Percentiles rank a stretch among this genome's conserved stretches.
Conservation (phyloP, 1,284 basidiomycete species). For the Moniliophthora roreri region DNA sequence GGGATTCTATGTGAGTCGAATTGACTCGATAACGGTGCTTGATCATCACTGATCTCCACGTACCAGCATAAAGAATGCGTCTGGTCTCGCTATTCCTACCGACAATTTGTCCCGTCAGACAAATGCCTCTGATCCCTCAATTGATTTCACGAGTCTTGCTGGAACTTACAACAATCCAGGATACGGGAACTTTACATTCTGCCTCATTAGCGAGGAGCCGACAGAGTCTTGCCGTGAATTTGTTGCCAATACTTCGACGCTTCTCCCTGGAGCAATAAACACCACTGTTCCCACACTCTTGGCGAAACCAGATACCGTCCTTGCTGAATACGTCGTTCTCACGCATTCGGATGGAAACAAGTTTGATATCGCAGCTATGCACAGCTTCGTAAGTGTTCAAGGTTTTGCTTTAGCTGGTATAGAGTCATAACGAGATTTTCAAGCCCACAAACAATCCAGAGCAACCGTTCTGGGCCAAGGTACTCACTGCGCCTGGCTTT, state of each 20-base stretch:
- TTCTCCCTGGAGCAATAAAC: constrained; percentile 21
- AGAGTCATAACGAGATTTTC: neutral
- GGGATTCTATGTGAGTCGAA: constrained; percentile 14
- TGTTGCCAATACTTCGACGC: constrained; percentile 12
- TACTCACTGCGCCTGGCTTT: neutral
- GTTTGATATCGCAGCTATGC: constrained; percentile 18
- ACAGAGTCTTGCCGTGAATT: constrained; percentile 18
- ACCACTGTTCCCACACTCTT: constrained; percentile 22
- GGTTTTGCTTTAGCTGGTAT: neutral
- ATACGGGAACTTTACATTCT: constrained; percentile 20
- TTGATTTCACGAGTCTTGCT: constrained; percentile 10
- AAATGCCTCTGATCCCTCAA: constrained; percentile 12
- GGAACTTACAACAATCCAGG: constrained; percentile 19
- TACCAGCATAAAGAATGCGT: neutral
- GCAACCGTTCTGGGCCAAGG: constrained; percentile 7
- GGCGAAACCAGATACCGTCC: constrained; percentile 17
- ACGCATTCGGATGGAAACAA: constrained; percentile 21
- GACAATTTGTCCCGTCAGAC: constrained; percentile 1
- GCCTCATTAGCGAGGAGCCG: constrained; percentile 6
- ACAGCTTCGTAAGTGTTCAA: constrained; percentile 15
- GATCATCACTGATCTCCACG: neutral
- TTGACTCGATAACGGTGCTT: neutral
- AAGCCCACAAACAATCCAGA: constrained; percentile 1
- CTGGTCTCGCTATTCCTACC: neutral
- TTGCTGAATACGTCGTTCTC: constrained; percentile 18